Evolutionary conservation across 1,139 yeast species (phyloP).

Genomic region (Candida sp.): DNA sequence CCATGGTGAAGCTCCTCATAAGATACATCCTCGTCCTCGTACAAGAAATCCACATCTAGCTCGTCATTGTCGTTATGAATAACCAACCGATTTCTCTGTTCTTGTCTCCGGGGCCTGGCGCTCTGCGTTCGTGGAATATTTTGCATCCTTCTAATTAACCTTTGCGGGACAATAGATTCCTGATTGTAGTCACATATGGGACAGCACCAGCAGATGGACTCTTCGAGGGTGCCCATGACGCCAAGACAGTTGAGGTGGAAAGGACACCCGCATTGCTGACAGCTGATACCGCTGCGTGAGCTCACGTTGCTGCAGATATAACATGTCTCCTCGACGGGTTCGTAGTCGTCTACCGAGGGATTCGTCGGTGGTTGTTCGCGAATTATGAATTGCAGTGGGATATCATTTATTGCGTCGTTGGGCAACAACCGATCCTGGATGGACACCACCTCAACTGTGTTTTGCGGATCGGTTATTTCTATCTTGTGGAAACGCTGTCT

Average conservation of each 20-base stretch:
- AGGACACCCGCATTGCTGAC: conserved; percentile 36
- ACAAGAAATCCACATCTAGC: conserved; percentile 39
- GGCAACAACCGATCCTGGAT: conserved; percentile 37
- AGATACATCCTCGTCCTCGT: conserved; percentile 18
- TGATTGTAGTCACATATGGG: conserved; percentile 48
- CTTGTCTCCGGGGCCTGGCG: not conserved
- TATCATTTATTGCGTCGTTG: conserved; percentile 42
- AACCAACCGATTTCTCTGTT: conserved; percentile 16
- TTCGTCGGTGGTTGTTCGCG: conserved; percentile 3
- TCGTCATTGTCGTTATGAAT: conserved; percentile 38
- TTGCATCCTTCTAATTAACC: not conserved
- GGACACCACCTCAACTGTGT: conserved; percentile 15
- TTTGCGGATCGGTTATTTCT: conserved; percentile 18
- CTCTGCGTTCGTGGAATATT: not conserved
- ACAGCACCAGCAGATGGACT: conserved; percentile 38
- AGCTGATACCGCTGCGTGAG: conserved; percentile 17
- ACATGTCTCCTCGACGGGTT: conserved; percentile 24
- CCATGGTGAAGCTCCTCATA: conserved; percentile 7
- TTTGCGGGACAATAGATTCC: conserved; percentile 22
- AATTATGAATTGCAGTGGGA: conserved; percentile 41
- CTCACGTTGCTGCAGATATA: conserved; percentile 28
- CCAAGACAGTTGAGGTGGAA: conserved; percentile 41
- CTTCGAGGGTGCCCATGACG: conserved; percentile 12
- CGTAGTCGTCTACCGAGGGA: conserved; percentile 4
- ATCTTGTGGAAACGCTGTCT: conserved; percentile 39